phyloP scores from a whole-genome alignment of 176 grass and related monocot species.

The Tillandsia leiboldiana region DNA sequence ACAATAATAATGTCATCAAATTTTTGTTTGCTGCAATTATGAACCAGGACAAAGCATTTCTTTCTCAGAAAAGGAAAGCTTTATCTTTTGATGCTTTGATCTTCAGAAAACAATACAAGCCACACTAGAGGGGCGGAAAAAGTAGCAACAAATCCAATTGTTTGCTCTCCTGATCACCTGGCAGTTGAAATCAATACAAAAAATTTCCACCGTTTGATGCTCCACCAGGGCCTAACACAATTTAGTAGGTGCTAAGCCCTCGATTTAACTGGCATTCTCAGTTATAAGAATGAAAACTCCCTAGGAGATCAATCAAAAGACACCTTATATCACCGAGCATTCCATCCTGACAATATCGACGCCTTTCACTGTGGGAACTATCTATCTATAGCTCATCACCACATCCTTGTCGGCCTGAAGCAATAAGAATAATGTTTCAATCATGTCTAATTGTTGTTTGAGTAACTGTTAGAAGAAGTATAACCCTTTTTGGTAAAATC shows the following conservation, averaged over 20 bases:
- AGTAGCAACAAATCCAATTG: too few species aligned
- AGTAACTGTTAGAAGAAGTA: too few species aligned
- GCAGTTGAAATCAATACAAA: not conserved
- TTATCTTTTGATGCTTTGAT: too few species aligned
- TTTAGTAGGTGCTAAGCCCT: not conserved
- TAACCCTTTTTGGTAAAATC: too few species aligned
- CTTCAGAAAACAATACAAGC: too few species aligned
- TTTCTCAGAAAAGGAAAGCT: too few species aligned
- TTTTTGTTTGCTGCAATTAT: too few species aligned
- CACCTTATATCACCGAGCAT: not conserved
- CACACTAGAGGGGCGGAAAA: too few species aligned
- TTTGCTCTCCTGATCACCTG: too few species aligned
- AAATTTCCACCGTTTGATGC: not conserved
- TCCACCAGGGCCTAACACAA: not conserved
- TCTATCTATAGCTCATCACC: slow-evolving; percentile 3
- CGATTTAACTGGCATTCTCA: not conserved
- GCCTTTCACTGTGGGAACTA: not conserved
- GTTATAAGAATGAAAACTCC: not conserved
- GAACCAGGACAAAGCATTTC: too few species aligned
- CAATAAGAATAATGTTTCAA: not conserved
- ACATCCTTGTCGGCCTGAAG: not conserved
- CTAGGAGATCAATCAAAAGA: not conserved
- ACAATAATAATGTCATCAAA: too few species aligned
- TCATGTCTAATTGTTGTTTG: not conserved
- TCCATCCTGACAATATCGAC: not conserved